Conservation (phyloP, 1,284 basidiomycete genomes). For the Trichosporon asahii region DNA sequence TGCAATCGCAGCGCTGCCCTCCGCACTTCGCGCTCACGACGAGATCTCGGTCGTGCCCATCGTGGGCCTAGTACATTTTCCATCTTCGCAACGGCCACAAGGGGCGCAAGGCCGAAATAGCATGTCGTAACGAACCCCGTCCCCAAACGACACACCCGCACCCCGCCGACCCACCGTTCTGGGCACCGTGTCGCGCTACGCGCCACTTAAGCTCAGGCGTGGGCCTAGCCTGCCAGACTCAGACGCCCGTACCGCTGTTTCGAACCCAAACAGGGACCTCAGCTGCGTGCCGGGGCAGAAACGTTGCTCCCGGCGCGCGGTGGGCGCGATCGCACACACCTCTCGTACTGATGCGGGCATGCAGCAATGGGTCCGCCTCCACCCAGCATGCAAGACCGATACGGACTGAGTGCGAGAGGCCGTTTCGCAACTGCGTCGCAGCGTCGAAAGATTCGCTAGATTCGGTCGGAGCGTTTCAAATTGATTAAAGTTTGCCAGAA, state of each 20-base stretch:
- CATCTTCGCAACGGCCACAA: background rate
- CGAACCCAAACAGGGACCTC: background rate
- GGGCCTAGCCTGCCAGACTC: background rate
- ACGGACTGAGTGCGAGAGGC: background rate
- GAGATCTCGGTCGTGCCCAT: background rate
- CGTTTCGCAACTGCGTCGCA: background rate
- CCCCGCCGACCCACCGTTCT: background rate
- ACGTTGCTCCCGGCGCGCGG: background rate
- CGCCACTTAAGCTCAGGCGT: background rate
- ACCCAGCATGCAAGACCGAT: background rate
- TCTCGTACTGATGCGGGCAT: background rate
- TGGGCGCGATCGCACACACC: background rate
- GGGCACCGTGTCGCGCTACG: background rate
- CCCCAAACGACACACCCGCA: background rate
- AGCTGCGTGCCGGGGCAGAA: background rate
- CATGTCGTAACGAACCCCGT: background rate
- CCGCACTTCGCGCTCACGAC: background rate
- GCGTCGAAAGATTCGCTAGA: background rate
- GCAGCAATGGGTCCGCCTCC: background rate
- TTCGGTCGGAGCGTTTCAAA: background rate
- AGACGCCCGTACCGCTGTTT: background rate
- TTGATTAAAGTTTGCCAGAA: background rate
- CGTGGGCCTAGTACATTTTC: too few relatives aligned
- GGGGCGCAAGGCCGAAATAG: too few relatives aligned
- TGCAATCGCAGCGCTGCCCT: background rate